Percentiles rank a stretch among this genome's conserved stretches.
These are phyloP conservation scores for Aspergillus sp. DNA, from an alignment of 2,329 filamentous ascomycete species.

Conservation along the genomic window DNA sequence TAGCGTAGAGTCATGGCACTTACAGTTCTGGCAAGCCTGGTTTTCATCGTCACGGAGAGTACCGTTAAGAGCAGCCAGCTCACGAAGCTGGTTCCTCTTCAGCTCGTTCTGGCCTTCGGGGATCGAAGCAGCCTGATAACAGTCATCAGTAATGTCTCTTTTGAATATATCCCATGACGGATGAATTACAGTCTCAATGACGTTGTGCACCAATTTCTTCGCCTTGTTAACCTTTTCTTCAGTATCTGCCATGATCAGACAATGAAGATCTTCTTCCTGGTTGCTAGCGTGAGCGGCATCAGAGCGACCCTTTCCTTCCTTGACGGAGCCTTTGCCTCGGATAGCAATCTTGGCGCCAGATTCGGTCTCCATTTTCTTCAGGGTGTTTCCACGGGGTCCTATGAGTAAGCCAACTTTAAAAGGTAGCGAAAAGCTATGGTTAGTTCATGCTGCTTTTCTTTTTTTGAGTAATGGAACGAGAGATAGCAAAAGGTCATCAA, in stretches of 20 bases:
- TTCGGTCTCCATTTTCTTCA: constrained; percentile 99
- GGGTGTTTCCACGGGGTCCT: constrained; percentile 98
- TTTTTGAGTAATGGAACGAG: constrained; percentile 21
- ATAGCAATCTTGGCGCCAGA: constrained; percentile 98
- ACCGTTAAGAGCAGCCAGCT: constrained; percentile 96
- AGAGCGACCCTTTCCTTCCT: constrained; percentile 98
- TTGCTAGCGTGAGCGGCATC: constrained; percentile 99
- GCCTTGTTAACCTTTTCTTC: constrained; percentile 99
- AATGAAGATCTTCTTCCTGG: constrained; percentile 98
- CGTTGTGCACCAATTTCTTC: constrained; percentile 96
- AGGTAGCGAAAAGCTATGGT: constrained; percentile 73
- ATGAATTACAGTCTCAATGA: constrained; percentile 91
- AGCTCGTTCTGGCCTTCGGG: constrained; percentile 98
- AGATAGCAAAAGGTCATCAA: constrained; percentile 27
- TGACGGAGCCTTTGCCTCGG: constrained; percentile 98
- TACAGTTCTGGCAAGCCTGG: constrained; percentile 96
- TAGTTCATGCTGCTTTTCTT: constrained; percentile 63
- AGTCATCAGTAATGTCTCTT: not conserved
- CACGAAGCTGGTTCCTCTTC: constrained; percentile 96
- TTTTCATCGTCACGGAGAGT: constrained; percentile 98
- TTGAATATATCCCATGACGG: no score
- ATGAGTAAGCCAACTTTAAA: constrained; percentile 99
- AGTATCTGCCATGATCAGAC: constrained; percentile 98
- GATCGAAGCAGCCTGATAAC: constrained; percentile 85
- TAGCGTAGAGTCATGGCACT: constrained; percentile 25